These are phyloP conservation scores for Pichia ethanolica DNA, from an alignment of 805 yeast species.

Conservation along the genomic window DNA sequence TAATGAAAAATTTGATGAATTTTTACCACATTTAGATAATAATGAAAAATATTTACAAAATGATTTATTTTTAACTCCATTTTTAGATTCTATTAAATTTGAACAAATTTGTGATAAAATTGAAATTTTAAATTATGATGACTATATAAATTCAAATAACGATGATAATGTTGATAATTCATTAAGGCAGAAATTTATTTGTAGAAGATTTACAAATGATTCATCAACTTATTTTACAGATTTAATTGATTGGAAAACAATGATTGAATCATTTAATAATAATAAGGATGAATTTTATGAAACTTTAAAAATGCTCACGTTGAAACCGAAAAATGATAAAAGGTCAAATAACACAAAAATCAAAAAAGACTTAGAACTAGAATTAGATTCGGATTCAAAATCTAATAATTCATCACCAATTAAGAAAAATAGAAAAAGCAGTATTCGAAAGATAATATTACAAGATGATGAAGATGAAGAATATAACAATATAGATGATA, in stretches of 20 bases:
- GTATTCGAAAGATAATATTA: too few species aligned
- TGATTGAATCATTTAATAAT: constrained; percentile 18
- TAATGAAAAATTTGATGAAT: constrained; percentile 24
- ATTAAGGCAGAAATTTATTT: constrained; percentile 22
- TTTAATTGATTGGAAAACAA: constrained; percentile 33
- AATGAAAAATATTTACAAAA: constrained; percentile 23
- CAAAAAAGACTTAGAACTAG: too few species aligned
- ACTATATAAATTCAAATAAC: constrained; percentile 22
- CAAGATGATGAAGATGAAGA: not conserved
- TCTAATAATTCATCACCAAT: not conserved
- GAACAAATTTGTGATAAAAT: constrained; percentile 38
- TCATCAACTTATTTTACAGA: constrained; percentile 29
- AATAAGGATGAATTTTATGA: constrained; percentile 29
- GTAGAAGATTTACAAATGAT: constrained; percentile 37
- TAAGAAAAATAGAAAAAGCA: not conserved
- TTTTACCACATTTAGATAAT: constrained; percentile 21
- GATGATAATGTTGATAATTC: constrained; percentile 15
- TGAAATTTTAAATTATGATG: constrained; percentile 34
- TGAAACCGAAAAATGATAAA: constrained; percentile 21
- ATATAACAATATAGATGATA: not conserved
- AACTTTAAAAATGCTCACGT: constrained; percentile 24
- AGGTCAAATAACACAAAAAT: not conserved
- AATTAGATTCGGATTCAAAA: too few species aligned
- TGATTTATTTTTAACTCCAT: constrained; percentile 53
- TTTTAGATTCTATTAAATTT: constrained; percentile 36